phyloP scores from a whole-genome alignment of 148 eudicot genomes.

The Linanthus parryae region DNA sequence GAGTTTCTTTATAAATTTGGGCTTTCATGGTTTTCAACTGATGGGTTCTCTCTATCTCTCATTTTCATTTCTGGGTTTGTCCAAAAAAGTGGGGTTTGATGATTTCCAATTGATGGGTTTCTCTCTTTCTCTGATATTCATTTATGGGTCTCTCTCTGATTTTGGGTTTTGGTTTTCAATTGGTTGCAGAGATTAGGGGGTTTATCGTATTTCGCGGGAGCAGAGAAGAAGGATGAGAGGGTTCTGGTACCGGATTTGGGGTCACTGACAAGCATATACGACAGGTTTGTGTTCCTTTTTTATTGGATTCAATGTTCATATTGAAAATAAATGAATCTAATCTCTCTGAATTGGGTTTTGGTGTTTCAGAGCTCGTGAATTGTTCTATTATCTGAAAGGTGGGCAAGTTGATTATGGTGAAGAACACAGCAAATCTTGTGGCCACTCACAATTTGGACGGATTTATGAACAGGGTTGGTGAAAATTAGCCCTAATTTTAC shows the following conservation, averaged over 20 bases:
- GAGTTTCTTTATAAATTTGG: not conserved
- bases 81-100: not conserved
- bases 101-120: too few species aligned
- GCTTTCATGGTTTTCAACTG: not conserved
- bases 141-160: too few species aligned
- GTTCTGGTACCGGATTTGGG: conserved; percentile 99
- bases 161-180: too few species aligned
- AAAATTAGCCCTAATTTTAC: not conserved
- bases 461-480: conserved; percentile 62
- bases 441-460: conserved; percentile 85
- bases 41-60: too few species aligned
- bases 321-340: too few species aligned
- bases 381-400: conserved; percentile 95
- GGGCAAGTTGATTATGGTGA: conserved; percentile 96
- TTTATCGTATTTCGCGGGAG: conserved; percentile 87
- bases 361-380: conserved; percentile 83
- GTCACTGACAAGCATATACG: conserved; percentile 84
- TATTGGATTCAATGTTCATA: too few species aligned
- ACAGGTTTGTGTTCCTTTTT: conserved; percentile 58
- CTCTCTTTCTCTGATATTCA: not conserved
- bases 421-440: conserved; percentile 90
- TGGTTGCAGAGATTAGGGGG: conserved; percentile 71
- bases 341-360: too few species aligned
- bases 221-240: conserved; percentile 94
- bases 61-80: not conserved